A percentile compares a stretch with the other conserved stretches of the same genome.
These are phyloP conservation scores for Globisporangium radiosum DNA, from an alignment of 352 stramenopile species.

Conservation along the genomic window DNA sequence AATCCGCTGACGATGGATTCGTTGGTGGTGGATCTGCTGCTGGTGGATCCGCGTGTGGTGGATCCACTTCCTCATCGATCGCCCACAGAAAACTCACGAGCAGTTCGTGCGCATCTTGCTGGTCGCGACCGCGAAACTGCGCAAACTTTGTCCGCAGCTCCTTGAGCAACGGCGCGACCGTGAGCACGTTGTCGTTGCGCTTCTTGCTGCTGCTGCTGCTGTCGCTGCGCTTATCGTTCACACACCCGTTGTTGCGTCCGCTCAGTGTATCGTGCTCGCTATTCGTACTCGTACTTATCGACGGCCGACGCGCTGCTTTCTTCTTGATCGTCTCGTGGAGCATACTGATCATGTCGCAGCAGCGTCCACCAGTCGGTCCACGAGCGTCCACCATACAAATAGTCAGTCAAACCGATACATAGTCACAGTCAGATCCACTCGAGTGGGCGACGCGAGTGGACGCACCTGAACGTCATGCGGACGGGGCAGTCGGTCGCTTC, in stretches of 20 bases:
- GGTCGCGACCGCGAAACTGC: slow-evolving; percentile 91
- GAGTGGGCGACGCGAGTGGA: background rate
- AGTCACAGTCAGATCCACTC: too few relatives aligned
- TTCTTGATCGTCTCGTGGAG: slow-evolving; percentile 57
- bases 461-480: slow-evolving; percentile 64
- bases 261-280: background rate
- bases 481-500: slow-evolving; percentile 85
- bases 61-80: slow-evolving; percentile 71
- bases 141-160: slow-evolving; percentile 80
- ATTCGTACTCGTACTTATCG: slow-evolving; percentile 13
- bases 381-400: slow-evolving; percentile 1
- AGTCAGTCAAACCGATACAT: background rate
- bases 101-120: slow-evolving; percentile 97
- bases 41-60: slow-evolving; percentile 10
- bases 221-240: slow-evolving; percentile 7
- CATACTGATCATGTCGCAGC: slow-evolving; percentile 21
- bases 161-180: slow-evolving; percentile 52
- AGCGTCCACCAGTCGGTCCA: too few relatives aligned
- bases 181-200: slow-evolving; percentile 31
- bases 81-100: slow-evolving; percentile 90
- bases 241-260: too few relatives aligned
- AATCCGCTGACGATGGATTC: too few relatives aligned
- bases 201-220: slow-evolving; percentile 11
- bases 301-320: slow-evolving; percentile 20
- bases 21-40: background rate